A percentile compares a stretch with the other conserved stretches of the same genome.
These are phyloP conservation scores for Pterulicium gracile DNA, from an alignment of 1,284 basidiomycete genomes.

Conservation along the genomic window DNA sequence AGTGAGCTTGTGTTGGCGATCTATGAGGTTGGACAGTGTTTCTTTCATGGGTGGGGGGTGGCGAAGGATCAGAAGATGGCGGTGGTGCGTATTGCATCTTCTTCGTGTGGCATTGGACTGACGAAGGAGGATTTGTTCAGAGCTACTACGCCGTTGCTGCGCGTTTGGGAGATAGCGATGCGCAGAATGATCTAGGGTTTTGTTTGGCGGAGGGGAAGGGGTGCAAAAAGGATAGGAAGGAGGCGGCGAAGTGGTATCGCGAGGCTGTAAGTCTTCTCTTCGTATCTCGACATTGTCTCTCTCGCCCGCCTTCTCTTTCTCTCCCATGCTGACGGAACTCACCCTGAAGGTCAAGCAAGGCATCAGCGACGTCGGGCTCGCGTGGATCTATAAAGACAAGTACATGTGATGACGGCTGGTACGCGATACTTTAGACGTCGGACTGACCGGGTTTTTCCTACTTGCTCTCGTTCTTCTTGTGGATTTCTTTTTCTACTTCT, in stretches of 20 bases:
- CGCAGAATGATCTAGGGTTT: constrained; percentile 78
- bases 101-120: background rate
- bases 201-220: constrained; percentile 81
- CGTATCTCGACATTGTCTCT: constrained; percentile 5
- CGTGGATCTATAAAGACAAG: constrained; percentile 84
- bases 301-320: constrained; percentile 4
- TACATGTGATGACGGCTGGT: too few species aligned
- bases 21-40: constrained; percentile 88
- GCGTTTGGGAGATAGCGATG: constrained; percentile 76
- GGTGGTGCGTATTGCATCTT: constrained; percentile 34
- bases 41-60: constrained; percentile 87
- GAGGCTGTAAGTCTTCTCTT: constrained; percentile 47
- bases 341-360: constrained; percentile 77
- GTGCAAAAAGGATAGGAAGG: constrained; percentile 81
- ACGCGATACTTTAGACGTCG: too few species aligned
- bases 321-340: too few species aligned
- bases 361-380: constrained; percentile 67
- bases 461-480: too few species aligned
- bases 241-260: constrained; percentile 84
- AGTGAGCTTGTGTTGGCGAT: constrained; percentile 81
- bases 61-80: constrained; percentile 81
- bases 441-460: too few species aligned
- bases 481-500: too few species aligned
- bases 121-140: constrained; percentile 22
- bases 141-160: constrained; percentile 83